Evolutionary conservation across 805 yeast genomes (phyloP), one percentile per base, ranked within the genome.

Genomic region (Zygosaccharomyces siamensis): DNA sequence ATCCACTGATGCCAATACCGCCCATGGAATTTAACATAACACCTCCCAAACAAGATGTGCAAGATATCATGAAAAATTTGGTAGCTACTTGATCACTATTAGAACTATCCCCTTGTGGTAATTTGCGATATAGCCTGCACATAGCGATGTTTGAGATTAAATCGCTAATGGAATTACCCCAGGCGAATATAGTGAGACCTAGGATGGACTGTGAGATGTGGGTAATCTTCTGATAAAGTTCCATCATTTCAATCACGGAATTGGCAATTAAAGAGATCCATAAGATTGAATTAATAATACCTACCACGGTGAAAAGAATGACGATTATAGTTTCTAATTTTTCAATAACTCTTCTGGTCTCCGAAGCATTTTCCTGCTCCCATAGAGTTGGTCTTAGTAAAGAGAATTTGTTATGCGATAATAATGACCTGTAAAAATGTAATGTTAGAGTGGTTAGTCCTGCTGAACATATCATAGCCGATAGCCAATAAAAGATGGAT

Each of bases 141-240:
- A 93, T 79, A 0, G 96, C 86, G 30, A 85, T 69, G 59, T 93
- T 89, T 0, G 97, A 84, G 2, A 93, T 81, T 44, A 92, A 71
- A 62, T 93, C 99, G 11, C 98, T 96, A 3, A 88, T 72, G 0
- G 97, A 92, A 62, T 93, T 95, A 3, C 99, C 99, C 52, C 92
- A 70, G 0, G 99, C 97, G 66, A 93, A 86, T 0, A 93, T 75
- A 0, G 98, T 92, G n/a, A 92, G 71, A 0, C 99, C 99, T 31
- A 93, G 67, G 7, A 92, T 77, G 1, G 93, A 90, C 51, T 90
- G 95, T 8, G 90, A 80, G 5, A 92, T 70, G 4, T 62, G 58
- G 12, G 66, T 62, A 2, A 63, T 44, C 6, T 47, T 43, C 52
- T 67, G 72, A 48, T 66, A 67, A 8, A 62, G 48, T 37, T 64